These are phyloP conservation scores for Botrytis byssoidea DNA, from an alignment of 2,329 filamentous ascomycete species.

Conservation along the genomic window DNA sequence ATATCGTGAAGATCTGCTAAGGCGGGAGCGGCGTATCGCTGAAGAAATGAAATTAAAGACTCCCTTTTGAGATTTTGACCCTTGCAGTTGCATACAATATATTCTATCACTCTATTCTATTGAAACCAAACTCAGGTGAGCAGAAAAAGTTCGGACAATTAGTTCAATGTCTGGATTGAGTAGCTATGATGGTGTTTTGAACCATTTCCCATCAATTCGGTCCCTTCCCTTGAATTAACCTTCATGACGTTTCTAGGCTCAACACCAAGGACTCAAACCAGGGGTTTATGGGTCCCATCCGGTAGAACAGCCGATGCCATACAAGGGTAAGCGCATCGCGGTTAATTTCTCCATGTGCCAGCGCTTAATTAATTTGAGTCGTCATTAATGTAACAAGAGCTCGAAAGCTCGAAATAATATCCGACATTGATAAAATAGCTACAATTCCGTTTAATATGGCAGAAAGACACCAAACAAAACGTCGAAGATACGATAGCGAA, in stretches of 20 bases:
- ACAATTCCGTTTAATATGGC: constrained; percentile 25
- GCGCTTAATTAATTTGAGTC: constrained; percentile 5
- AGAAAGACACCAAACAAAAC: constrained; percentile 28
- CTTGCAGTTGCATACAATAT: constrained; percentile 2
- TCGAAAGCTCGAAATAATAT: constrained; percentile 27
- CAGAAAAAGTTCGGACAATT: background rate
- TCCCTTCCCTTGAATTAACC: constrained; percentile 1
- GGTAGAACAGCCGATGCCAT: background rate
- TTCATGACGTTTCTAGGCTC: constrained; percentile 1
- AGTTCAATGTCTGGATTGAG: background rate
- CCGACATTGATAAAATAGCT: constrained; percentile 30
- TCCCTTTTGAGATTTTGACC: background rate
- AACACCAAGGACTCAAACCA: background rate
- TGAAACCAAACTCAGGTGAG: background rate
- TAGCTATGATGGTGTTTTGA: background rate
- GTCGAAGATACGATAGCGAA: constrained; percentile 41
- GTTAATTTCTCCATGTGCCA: background rate
- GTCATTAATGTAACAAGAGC: constrained; percentile 9
- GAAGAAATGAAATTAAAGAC: background rate
- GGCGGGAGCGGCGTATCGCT: background rate
- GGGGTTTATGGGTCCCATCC: background rate
- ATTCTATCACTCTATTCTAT: background rate
- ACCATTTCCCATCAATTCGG: background rate
- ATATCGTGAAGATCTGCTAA: background rate
- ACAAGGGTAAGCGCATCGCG: background rate